phyloP scores from a whole-genome alignment of 371 early-diverging fungal species.

The Capillidium rhysosporum region DNA sequence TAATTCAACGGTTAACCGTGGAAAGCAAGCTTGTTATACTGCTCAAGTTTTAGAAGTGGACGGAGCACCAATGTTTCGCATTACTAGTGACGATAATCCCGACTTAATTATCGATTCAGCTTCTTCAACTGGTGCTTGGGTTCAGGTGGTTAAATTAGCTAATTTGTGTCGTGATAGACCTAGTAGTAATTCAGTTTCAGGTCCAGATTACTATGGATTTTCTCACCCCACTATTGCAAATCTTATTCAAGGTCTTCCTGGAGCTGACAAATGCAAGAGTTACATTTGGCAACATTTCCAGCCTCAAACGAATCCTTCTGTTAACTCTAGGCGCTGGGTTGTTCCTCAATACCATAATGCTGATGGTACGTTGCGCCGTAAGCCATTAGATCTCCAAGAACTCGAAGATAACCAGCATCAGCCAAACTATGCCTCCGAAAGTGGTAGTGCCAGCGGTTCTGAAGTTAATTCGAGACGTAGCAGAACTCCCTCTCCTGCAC shows the following conservation, averaged over 20 bases:
- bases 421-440: too few species aligned
- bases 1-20: neutral
- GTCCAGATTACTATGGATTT: conserved; percentile 83
- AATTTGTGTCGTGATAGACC: conserved; percentile 52
- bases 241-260: conserved; percentile 71
- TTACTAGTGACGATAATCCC: neutral
- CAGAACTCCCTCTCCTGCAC: too few species aligned
- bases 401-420: too few species aligned
- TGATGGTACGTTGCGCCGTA: too few species aligned
- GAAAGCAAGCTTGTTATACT: neutral
- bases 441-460: too few species aligned
- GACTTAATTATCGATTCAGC: conserved; percentile 16
- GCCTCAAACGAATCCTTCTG: neutral
- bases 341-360: neutral
- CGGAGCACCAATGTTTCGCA: neutral
- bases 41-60: neutral
- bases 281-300: conserved; percentile 48
- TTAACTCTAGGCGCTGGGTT: neutral
- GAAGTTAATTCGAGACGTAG: too few species aligned
- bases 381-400: too few species aligned
- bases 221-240: conserved; percentile 69
- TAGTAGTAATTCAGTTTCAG: conserved; percentile 60
- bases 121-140: conserved; percentile 83
- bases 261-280: conserved; percentile 37
- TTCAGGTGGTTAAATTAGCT: conserved; percentile 51